A percentile compares a stretch with the other conserved stretches of the same genome.
Evolutionary conservation across 2,329 filamentous ascomycete species (phyloP).

Genomic region (Pseudogymnoascus sp.): DNA sequence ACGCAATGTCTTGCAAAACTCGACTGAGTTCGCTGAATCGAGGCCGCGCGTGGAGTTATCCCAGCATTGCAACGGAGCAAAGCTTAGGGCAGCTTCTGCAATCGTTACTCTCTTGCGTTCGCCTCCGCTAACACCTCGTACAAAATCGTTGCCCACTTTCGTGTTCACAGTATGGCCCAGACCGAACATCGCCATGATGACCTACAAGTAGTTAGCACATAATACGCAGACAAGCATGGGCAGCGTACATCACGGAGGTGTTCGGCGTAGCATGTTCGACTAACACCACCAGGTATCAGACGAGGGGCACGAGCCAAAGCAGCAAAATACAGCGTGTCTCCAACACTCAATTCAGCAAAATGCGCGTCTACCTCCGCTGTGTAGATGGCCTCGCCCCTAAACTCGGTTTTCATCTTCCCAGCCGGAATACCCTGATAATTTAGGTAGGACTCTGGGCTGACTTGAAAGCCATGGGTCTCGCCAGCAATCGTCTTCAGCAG

Average conservation of each 20-base stretch:
- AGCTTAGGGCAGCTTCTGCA: constrained; percentile 37
- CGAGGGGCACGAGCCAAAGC: constrained; percentile 62
- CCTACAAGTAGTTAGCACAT: neutral
- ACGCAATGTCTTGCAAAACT: constrained; percentile 54
- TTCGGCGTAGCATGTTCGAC: constrained; percentile 46
- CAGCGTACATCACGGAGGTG: constrained; percentile 56
- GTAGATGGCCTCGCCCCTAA: constrained; percentile 81
- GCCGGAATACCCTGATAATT: constrained; percentile 64
- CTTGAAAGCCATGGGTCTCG: constrained; percentile 71
- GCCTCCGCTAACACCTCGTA: constrained; percentile 55
- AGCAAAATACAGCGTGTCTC: constrained; percentile 72
- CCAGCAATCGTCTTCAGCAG: constrained; percentile 79
- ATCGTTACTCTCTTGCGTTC: constrained; percentile 56
- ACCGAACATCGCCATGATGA: constrained; percentile 66
- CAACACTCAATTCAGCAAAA: constrained; percentile 69
- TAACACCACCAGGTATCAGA: constrained; percentile 51
- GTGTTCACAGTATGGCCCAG: constrained; percentile 55
- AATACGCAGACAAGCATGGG: neutral
- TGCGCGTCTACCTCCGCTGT: constrained; percentile 79
- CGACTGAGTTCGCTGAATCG: constrained; percentile 55
- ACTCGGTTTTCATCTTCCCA: constrained; percentile 68
- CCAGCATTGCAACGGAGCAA: constrained; percentile 50
- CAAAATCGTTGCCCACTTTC: constrained; percentile 50
- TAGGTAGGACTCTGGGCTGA: constrained; percentile 64
- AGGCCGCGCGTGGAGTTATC: constrained; percentile 61